These are phyloP conservation scores for Pseudonitzschia multistriata DNA, from an alignment of 108 stramenopile genomes.

Conservation along the genomic window DNA sequence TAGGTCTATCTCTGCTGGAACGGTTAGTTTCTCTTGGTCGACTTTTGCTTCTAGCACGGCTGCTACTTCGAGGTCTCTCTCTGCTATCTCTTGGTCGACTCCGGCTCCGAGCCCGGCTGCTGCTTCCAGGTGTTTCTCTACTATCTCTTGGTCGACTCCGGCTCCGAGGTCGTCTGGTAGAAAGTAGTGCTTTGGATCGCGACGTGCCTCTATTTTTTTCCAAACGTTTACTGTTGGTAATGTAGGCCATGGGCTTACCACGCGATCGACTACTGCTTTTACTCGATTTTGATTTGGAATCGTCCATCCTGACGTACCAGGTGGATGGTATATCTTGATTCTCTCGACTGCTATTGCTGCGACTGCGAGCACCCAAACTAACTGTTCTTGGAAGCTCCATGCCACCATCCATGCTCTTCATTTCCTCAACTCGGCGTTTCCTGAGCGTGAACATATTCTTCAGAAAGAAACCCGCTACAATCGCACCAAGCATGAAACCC, in stretches of 20 bases:
- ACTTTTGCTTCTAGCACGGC: no score
- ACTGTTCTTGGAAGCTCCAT: conserved; percentile 6
- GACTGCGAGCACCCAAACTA: neutral
- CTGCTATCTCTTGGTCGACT: no score
- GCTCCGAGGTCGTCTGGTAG: neutral
- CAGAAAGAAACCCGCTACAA: neutral
- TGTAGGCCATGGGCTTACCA: neutral
- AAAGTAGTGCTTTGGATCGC: no score
- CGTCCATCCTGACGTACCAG: conserved; percentile 9
- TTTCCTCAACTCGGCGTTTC: neutral
- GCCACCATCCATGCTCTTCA: neutral
- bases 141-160: neutral
- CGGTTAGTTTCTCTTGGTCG: no score
- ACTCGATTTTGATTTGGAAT: neutral
- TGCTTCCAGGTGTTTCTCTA: no score
- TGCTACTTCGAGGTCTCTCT: no score
- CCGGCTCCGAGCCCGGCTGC: no score
- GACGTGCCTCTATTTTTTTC: neutral
- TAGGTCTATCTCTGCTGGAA: no score
- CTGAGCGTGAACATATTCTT: neutral
- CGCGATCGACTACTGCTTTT: neutral
- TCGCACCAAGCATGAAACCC: neutral
- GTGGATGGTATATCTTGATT: neutral
- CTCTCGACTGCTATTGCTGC: neutral
- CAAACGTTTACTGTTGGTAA: neutral